Evolutionary conservation across 2,329 filamentous ascomycete genomes (phyloP).

Genomic region (Ilyonectria mors-panacis): DNA sequence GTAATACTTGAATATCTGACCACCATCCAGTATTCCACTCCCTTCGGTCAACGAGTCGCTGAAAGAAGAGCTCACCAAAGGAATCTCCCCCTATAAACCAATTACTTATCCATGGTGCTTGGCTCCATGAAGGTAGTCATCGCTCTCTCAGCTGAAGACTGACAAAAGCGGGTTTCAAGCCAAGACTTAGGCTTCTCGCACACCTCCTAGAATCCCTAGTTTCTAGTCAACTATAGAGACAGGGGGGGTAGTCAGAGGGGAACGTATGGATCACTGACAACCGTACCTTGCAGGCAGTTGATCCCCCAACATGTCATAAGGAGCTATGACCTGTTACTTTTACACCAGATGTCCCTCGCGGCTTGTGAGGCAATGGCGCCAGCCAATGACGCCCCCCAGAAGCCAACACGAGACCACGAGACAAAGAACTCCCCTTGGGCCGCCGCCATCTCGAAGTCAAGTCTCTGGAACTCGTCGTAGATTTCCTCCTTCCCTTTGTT

Average conservation of each 20-base stretch:
- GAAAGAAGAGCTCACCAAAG: not conserved
- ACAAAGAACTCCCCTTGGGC: not conserved
- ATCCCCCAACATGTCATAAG: too few species aligned
- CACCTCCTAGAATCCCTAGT: too few species aligned
- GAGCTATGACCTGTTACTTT: too few species aligned
- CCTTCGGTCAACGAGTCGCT: not conserved
- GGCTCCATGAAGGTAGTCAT: not conserved
- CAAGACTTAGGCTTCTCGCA: too few species aligned
- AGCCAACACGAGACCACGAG: not conserved
- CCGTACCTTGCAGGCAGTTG: too few species aligned
- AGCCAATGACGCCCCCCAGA: too few species aligned
- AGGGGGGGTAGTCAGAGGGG: too few species aligned
- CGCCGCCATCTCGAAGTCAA: not conserved
- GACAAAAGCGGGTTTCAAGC: too few species aligned
- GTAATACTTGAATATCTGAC: not conserved
- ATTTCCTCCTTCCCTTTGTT: not conserved
- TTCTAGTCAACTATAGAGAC: too few species aligned
- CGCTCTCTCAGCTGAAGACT: not conserved
- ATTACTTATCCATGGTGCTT: not conserved
- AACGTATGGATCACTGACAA: too few species aligned
- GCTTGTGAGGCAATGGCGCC: too few species aligned
- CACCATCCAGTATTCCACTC: not conserved
- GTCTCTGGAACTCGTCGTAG: not conserved
- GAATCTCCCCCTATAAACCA: not conserved
- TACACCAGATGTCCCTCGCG: too few species aligned